phyloP scores from a whole-genome alignment of 306 rosid genomes.

The Cicer arietinum region DNA sequence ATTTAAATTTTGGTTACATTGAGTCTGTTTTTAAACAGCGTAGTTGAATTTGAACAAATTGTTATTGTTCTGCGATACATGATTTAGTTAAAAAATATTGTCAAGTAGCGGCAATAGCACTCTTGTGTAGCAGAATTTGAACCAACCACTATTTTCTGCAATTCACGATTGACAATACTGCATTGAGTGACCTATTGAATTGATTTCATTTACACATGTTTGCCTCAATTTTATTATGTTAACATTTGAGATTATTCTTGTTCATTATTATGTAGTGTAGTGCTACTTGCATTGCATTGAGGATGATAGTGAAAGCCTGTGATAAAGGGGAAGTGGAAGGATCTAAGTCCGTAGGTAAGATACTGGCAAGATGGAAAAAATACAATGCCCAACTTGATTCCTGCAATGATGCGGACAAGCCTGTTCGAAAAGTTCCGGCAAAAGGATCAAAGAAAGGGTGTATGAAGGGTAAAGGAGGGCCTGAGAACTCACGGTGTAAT shows the following conservation, averaged over 20 bases:
- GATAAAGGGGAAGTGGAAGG: constrained; percentile 71
- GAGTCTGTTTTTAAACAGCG: too few species aligned
- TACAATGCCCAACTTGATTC: constrained; percentile 70
- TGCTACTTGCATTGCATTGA: constrained; percentile 60
- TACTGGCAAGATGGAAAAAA: constrained; percentile 74
- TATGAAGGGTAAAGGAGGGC: constrained; percentile 97
- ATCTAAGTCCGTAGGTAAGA: constrained; percentile 63
- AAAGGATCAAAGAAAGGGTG: constrained; percentile 85
- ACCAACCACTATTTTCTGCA: too few species aligned
- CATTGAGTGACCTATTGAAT: not conserved
- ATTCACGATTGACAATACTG: too few species aligned
- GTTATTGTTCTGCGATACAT: too few species aligned
- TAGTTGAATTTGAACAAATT: too few species aligned
- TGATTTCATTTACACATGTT: not conserved
- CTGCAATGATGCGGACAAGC: constrained; percentile 49
- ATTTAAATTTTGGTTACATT: too few species aligned
- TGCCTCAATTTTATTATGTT: not conserved
- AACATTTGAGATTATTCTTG: not conserved
- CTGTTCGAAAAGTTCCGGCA: constrained; percentile 70
- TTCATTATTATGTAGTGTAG: not conserved
- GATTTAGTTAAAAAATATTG: too few species aligned
- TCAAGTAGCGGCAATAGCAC: too few species aligned
- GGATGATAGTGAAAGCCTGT: constrained; percentile 52
- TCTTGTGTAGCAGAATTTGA: too few species aligned
- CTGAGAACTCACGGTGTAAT: constrained; percentile 85